Conservation (phyloP, 202 grass and related monocot species). For the Dendrocalamus latiflorus region DNA sequence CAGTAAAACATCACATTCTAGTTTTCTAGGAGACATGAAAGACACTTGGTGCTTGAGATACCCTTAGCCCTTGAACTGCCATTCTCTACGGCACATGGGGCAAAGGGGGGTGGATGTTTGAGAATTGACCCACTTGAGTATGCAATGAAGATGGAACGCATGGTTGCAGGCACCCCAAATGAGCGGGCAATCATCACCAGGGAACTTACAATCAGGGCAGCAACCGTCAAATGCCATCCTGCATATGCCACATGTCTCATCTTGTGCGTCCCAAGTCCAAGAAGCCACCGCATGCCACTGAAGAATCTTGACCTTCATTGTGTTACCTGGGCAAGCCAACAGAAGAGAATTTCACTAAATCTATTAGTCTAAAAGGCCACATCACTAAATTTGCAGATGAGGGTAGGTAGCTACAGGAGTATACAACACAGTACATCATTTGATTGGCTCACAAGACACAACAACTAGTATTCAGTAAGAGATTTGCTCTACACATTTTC, state of each 20-base stretch:
- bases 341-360: neutral
- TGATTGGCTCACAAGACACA: neutral
- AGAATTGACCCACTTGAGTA: slow-evolving; percentile 88
- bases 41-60: neutral
- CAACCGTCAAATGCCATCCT: slow-evolving; percentile 85
- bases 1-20: neutral
- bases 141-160: slow-evolving; percentile 80
- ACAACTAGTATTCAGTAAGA: neutral
- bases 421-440: neutral
- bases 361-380: neutral
- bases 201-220: slow-evolving; percentile 92
- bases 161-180: slow-evolving; percentile 84
- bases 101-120: slow-evolving; percentile 84
- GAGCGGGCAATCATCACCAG: slow-evolving; percentile 77
- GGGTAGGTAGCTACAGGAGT: neutral
- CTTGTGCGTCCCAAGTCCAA: slow-evolving; percentile 84
- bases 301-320: slow-evolving; percentile 87
- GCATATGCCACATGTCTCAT: slow-evolving; percentile 87
- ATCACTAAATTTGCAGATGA: neutral
- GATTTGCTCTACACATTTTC: too few species aligned
- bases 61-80: slow-evolving; percentile 82
- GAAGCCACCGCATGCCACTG: slow-evolving; percentile 79
- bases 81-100: slow-evolving; percentile 87
- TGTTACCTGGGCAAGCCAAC: slow-evolving; percentile 17
- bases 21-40: slow-evolving; percentile 1